These are phyloP conservation scores for Russula griseocarnosa DNA, from an alignment of 768 basidiomycete genomes.

Conservation along the genomic window DNA sequence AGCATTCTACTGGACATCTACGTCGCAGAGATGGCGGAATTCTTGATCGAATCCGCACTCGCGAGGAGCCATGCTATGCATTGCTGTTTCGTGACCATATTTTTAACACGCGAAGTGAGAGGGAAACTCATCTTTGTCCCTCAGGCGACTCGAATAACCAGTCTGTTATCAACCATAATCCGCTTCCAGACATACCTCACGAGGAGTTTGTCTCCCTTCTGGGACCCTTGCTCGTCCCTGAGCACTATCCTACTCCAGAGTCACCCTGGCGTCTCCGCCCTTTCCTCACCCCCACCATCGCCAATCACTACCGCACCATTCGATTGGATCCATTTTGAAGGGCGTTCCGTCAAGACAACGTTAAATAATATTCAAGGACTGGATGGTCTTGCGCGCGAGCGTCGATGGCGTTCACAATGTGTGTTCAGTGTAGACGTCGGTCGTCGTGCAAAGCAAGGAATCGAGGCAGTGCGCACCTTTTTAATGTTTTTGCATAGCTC, in stretches of 20 bases:
- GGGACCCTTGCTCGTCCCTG: constrained; percentile 77
- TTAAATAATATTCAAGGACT: constrained; percentile 72
- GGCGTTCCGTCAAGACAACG: constrained; percentile 74
- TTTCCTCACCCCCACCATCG: constrained; percentile 26
- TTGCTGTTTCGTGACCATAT: too few species aligned
- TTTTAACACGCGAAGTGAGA: not conserved
- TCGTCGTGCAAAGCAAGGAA: constrained; percentile 66
- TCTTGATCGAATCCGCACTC: not conserved
- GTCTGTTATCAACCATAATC: constrained; percentile 83
- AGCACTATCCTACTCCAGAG: constrained; percentile 57
- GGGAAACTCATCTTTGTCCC: not conserved
- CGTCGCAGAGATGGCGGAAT: not conserved
- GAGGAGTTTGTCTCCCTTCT: constrained; percentile 80
- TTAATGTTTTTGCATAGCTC: not conserved
- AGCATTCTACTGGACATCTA: not conserved
- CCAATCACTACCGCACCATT: constrained; percentile 54
- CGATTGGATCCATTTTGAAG: constrained; percentile 86
- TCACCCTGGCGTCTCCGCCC: constrained; percentile 28
- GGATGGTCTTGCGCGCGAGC: constrained; percentile 76
- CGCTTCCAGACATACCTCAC: constrained; percentile 80
- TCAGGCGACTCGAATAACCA: constrained; percentile 55
- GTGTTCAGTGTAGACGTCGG: constrained; percentile 80
- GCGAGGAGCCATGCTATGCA: too few species aligned
- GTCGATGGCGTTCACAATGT: constrained; percentile 78
- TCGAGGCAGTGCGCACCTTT: constrained; percentile 59